Percentiles rank a stretch among this genome's conserved stretches.
These are phyloP conservation scores for Solanum pimpinellifolium DNA, from an alignment of 257 asterid genomes.

Conservation along the genomic window DNA sequence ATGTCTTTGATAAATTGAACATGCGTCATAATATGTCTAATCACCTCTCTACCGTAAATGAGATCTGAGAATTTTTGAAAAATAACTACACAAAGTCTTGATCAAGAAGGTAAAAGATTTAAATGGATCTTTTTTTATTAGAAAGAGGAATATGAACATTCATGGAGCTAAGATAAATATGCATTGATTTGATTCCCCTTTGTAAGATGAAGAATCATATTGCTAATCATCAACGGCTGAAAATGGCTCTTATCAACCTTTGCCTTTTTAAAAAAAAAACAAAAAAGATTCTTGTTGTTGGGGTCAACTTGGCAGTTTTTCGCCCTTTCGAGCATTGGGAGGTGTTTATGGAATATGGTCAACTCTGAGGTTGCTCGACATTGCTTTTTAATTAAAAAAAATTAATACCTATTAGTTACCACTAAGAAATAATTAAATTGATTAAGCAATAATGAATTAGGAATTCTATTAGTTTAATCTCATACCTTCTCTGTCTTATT, in stretches of 20 bases:
- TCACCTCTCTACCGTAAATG: background rate
- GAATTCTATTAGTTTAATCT: background rate
- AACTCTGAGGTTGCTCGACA: background rate
- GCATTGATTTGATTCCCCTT: background rate
- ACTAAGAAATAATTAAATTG: background rate
- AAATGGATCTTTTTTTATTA: background rate
- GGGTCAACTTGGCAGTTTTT: slow-evolving; percentile 11
- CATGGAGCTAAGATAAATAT: background rate
- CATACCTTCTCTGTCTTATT: background rate
- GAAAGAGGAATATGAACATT: background rate
- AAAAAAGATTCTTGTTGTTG: slow-evolving; percentile 14
- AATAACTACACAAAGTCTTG: background rate
- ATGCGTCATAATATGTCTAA: background rate
- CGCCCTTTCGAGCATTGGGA: slow-evolving; percentile 3
- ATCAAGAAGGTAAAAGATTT: background rate
- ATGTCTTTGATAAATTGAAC: too few species aligned
- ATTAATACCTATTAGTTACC: background rate
- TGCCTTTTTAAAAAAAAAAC: background rate
- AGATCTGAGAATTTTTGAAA: background rate
- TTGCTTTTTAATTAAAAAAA: background rate
- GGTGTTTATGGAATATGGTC: background rate
- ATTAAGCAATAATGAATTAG: background rate
- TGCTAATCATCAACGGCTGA: background rate
- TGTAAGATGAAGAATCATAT: slow-evolving; percentile 1
- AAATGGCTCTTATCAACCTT: background rate